Evolutionary conservation across 2,329 filamentous ascomycete genomes (phyloP), one percentile per base, ranked within the genome.

Genomic region (Trematosphaeria pertusa): DNA sequence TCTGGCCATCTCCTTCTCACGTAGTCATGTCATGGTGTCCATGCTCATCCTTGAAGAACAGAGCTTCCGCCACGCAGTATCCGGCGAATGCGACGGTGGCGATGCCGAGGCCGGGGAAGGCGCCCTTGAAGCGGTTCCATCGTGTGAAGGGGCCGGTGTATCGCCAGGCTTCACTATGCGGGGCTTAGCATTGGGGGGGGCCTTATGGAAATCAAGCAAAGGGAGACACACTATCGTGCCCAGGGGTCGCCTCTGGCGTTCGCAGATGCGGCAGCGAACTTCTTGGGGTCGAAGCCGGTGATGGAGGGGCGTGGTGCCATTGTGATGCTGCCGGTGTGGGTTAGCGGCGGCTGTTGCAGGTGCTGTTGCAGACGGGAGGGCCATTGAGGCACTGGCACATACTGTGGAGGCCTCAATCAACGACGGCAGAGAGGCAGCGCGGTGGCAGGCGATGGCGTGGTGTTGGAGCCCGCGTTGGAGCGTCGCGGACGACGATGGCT

Each of bases 31-130:
- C 56, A 43, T 68, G 56, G 37, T 67, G 61, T 5, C 45, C 58
- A 48, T 76, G 70, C 44, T 81, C 75, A 54, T 92, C 87, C 67
- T 87, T 82, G 61, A 96, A 71, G 74, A 97, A 96, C 44, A 95
- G 76, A 73, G 94, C 84, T 78, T 99, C 94, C 75, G 91, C 96
- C 50, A 83, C 85, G 73, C 92, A 91, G 78, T 99, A 99, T 54
- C 80, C 87, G 38, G 87, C 85, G 73, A 99, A 99, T 35, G 93
- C 92, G 50, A 94, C 92, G 4, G 88, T 88, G 22, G 91, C 94
- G 62, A 93, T 96, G 56, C 94, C 94, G 64, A 99, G 81, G 52
- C 94, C 94, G 28, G 94, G 94, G 71, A 99, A 91, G 56, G 85
- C 80, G 65, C 83, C 80, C 78, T 87, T 91, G 80, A 97, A 94